These are phyloP conservation scores for Achaetomium macrosporum DNA, from an alignment of 2,329 filamentous ascomycete genomes.

Conservation along the genomic window DNA sequence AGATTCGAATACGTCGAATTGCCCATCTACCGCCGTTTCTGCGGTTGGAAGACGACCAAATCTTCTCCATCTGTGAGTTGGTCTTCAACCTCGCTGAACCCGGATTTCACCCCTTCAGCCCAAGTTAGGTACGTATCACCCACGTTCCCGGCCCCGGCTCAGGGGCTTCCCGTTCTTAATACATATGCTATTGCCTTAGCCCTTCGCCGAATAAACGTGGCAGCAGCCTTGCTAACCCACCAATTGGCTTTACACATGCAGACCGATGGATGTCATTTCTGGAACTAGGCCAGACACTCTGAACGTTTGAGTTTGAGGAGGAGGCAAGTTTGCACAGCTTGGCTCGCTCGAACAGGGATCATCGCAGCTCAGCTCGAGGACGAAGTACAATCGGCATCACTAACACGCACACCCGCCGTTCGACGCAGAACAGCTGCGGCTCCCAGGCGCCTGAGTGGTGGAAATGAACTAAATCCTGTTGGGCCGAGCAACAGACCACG, in stretches of 20 bases:
- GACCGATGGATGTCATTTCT: slow-evolving; percentile 5
- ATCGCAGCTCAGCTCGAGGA: slow-evolving; percentile 5
- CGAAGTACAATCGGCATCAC: slow-evolving; percentile 3
- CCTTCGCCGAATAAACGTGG: not conserved
- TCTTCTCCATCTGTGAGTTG: too few species aligned
- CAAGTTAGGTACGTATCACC: not conserved
- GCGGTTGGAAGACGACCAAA: not conserved
- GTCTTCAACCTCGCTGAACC: not conserved
- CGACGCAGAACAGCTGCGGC: not conserved
- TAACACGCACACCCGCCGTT: slow-evolving; percentile 4
- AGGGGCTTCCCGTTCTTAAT: slow-evolving; percentile 13
- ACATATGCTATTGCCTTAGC: slow-evolving; percentile 20
- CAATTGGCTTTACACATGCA: slow-evolving; percentile 7
- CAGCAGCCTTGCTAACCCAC: slow-evolving; percentile 12
- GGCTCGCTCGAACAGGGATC: slow-evolving; percentile 9
- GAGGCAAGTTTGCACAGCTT: too few species aligned
- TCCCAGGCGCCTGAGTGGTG: not conserved
- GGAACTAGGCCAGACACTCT: not conserved
- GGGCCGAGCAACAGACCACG: slow-evolving; percentile 7
- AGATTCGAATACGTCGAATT: not conserved
- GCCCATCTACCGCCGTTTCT: not conserved
- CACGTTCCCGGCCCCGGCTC: slow-evolving; percentile 5
- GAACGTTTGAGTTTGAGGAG: not conserved
- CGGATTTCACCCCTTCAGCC: slow-evolving; percentile 1
- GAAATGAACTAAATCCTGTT: slow-evolving; percentile 17